Percentiles rank a stretch among this genome's conserved stretches.
Conservation (phyloP, 164 flowering plant species). For the Akebia trifoliata region DNA sequence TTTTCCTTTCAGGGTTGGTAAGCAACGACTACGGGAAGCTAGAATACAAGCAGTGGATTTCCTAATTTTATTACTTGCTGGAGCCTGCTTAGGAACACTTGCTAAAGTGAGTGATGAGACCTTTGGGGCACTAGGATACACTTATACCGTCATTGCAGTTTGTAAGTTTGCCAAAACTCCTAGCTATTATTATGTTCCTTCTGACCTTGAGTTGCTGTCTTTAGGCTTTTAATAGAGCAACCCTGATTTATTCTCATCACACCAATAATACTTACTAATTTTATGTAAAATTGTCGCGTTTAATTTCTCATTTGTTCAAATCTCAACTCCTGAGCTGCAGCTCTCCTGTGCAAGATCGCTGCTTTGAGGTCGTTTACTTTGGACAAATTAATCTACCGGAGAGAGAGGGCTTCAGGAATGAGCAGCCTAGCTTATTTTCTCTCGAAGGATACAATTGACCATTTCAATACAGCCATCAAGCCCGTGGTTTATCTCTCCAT, state of each 20-base stretch:
- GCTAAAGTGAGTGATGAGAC: conserved; percentile 97
- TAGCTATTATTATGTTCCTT: neutral
- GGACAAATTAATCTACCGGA: conserved; percentile 86
- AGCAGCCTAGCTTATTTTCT: conserved; percentile 87
- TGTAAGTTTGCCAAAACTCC: conserved; percentile 56
- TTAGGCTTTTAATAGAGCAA: too few species aligned
- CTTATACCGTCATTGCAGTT: conserved; percentile 91
- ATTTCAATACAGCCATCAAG: conserved; percentile 75
- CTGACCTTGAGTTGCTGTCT: neutral
- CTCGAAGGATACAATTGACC: conserved; percentile 82
- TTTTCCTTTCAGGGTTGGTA: conserved; percentile 51
- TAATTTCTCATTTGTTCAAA: neutral
- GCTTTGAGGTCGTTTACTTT: conserved; percentile 84
- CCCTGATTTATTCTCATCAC: too few species aligned
- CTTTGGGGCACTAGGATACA: conserved; percentile 81
- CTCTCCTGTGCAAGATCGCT: conserved; percentile 76
- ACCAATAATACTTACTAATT: neutral
- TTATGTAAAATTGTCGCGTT: too few species aligned
- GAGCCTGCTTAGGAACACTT: conserved; percentile 90
- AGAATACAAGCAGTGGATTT: conserved; percentile 79
- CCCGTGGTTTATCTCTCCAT: conserved; percentile 92
- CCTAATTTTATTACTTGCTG: conserved; percentile 80
- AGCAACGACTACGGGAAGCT: conserved; percentile 88
- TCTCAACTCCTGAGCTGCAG: conserved; percentile 35
- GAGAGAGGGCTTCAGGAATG: conserved; percentile 91